Percentiles rank a stretch among this genome's conserved stretches.
Evolutionary conservation across 2,329 filamentous ascomycete genomes (phyloP).

Genomic region (Gnomoniopsis smithogilvyi): DNA sequence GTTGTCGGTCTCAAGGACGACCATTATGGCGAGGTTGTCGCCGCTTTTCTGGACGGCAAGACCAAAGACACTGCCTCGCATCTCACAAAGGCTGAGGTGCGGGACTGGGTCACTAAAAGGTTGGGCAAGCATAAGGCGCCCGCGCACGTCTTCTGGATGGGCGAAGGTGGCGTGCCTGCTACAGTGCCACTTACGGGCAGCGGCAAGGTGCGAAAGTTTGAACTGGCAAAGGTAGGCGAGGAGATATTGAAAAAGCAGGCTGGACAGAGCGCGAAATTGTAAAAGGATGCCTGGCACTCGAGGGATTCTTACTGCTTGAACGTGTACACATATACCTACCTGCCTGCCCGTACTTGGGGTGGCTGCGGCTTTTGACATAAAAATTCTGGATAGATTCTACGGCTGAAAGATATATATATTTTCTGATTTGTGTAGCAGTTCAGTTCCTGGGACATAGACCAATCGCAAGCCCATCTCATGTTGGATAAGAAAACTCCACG

Average conservation of each 20-base stretch:
- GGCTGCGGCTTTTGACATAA: too few relatives aligned
- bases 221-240: conserved; percentile 55
- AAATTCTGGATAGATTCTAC: too few relatives aligned
- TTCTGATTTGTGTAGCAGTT: too few relatives aligned
- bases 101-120: conserved; percentile 58
- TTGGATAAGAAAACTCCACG: too few relatives aligned
- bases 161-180: conserved; percentile 52
- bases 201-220: conserved; percentile 67
- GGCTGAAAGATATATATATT: too few relatives aligned
- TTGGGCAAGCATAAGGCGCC: conserved; percentile 69
- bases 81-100: conserved; percentile 52
- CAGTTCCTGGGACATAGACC: too few relatives aligned
- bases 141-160: conserved; percentile 73
- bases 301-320: background rate
- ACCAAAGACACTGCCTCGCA: conserved; percentile 27
- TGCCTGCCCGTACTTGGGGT: too few relatives aligned
- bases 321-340: background rate
- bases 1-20: conserved; percentile 67
- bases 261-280: conserved; percentile 45
- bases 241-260: conserved; percentile 47
- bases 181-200: conserved; percentile 66
- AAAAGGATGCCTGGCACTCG: conserved; percentile 10
- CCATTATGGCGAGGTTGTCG: conserved; percentile 73
- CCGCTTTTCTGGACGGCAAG: conserved; percentile 54
- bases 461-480: too few relatives aligned